Conservation (phyloP, 2,329 filamentous ascomycete genomes). For the Monosporascus sp. region DNA sequence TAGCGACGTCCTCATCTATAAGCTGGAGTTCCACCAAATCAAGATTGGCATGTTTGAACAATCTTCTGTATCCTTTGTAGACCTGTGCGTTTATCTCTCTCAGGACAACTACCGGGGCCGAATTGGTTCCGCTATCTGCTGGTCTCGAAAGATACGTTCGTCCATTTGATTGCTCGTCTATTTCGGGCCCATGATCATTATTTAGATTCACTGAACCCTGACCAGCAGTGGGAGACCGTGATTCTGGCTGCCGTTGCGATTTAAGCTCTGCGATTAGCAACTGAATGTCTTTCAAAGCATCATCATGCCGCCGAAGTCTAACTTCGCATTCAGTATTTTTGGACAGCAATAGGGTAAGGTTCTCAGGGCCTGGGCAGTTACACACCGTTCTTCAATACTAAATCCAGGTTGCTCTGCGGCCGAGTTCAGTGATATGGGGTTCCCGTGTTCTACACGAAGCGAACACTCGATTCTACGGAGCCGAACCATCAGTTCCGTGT, state of each 20-base stretch:
- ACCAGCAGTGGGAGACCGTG: background rate
- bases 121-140: conserved; percentile 25
- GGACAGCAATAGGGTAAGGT: no score
- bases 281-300: conserved; percentile 21
- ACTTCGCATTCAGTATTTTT: background rate
- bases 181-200: conserved; percentile 3
- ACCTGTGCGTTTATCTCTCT: conserved; percentile 26
- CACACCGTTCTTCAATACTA: conserved; percentile 23
- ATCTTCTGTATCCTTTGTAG: conserved; percentile 20
- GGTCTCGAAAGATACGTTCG: conserved; percentile 24
- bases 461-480: conserved; percentile 21
- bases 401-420: conserved; percentile 2
- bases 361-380: background rate
- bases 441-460: conserved; percentile 14
- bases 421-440: conserved; percentile 1
- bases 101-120: conserved; percentile 25
- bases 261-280: conserved; percentile 16
- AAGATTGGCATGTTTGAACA: conserved; percentile 20
- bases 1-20: conserved; percentile 24
- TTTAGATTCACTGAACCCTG: conserved; percentile 4
- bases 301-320: conserved; percentile 22
- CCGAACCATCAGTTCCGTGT: conserved; percentile 2
- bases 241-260: conserved; percentile 3
- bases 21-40: conserved; percentile 26
- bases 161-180: conserved; percentile 11